Evolutionary conservation across 1,139 yeast species (phyloP), one percentile per base, ranked within the genome.

Genomic region (Blastobotrys malaysiensis): DNA sequence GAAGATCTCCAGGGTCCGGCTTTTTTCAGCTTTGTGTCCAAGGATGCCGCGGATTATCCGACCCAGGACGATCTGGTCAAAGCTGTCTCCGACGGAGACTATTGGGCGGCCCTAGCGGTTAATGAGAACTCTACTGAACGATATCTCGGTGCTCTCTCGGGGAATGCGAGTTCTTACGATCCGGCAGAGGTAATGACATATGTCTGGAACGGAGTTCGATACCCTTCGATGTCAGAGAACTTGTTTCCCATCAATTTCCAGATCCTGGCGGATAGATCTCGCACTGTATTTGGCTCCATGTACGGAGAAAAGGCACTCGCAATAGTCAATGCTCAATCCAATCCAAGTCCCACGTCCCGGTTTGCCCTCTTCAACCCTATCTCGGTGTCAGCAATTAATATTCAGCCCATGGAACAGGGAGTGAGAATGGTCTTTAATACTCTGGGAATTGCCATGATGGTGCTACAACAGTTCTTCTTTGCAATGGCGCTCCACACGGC

Each of bases 171-270:
- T 6, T 36, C 49, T 16, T 59, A 56, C 45, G 50, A 59, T 24
- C 43, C 54, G 14, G 18, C 46, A 9, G n/a, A 48, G 19, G 60
- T 56, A 7, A 19, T 59, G 43, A 43, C 52, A 13, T 58, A 57
- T 46, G 49, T 58, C 21, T 59, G 62, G 62, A 51, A 58, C 36
- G 60, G 56, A 31, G 61, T 51, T 1, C 49, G 57, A 43, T 58
- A 55, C 46, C 50, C 60, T 3, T 51, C 60, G n/a, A 45, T 52
- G 22, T 39, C 58, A 18, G 56, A 59, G 16, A 24, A 43, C 16
- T 2, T 31, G 6, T 31, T 13, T 16, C 39, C 39, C 4, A 3
- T 3, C 16, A 18, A 47, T 31, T 16, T 57, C 26, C 21, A 27
- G 6, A 44, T n/a, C 18, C 45, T 58, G 21, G 49, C 51, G 6